Percentiles rank a stretch among this genome's conserved stretches.
Conservation (phyloP, 2,329 filamentous ascomycete species). For the Fusarium pilosicola region DNA sequence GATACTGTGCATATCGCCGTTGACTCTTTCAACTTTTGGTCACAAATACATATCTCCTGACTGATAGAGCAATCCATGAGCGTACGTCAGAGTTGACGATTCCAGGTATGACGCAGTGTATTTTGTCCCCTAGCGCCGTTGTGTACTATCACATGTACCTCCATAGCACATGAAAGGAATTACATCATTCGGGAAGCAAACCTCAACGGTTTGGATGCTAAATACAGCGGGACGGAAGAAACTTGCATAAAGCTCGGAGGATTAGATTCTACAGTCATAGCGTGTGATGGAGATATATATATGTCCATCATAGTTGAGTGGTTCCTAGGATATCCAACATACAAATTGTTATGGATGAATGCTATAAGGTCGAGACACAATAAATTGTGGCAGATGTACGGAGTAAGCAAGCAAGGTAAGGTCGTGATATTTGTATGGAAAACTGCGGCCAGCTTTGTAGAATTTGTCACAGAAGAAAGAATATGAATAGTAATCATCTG, state of each 20-base stretch:
- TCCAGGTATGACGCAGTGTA: slow-evolving; percentile 26
- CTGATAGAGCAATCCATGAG: not conserved
- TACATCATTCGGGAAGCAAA: slow-evolving; percentile 34
- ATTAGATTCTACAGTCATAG: not conserved
- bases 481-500: not conserved
- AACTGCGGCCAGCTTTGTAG: not conserved
- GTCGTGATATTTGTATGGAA: not conserved
- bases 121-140: not conserved
- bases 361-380: not conserved
- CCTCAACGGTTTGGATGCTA: not conserved
- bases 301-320: not conserved
- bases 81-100: slow-evolving; percentile 8
- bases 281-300: not conserved
- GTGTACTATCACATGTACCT: slow-evolving; percentile 32
- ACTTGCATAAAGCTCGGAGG: not conserved
- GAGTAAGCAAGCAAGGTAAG: not conserved
- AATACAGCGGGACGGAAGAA: not conserved
- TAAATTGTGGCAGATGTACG: not conserved
- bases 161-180: slow-evolving; percentile 8
- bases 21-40: not conserved
- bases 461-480: not conserved
- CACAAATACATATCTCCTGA: not conserved
- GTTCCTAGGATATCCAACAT: not conserved
- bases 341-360: not conserved
- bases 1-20: slow-evolving; percentile 8